Conservation (phyloP, 2,329 filamentous ascomycete genomes). For the Arthrinium puccinioides region DNA sequence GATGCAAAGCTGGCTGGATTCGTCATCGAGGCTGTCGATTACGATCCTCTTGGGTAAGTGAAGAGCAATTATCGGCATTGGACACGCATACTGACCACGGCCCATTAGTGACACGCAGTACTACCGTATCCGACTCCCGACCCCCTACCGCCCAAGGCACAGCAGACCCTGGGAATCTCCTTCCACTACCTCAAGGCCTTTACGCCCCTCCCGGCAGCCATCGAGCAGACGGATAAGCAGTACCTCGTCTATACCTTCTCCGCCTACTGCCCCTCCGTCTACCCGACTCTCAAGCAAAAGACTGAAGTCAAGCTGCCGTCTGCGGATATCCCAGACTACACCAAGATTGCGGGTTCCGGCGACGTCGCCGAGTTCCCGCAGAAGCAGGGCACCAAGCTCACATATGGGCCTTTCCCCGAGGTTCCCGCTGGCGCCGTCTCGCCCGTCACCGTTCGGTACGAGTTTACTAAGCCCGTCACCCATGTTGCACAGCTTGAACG, state of each 20-base stretch:
- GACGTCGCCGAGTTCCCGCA: constrained; percentile 58
- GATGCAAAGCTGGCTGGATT: constrained; percentile 61
- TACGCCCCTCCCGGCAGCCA: constrained; percentile 69
- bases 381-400: constrained; percentile 78
- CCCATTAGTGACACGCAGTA: constrained; percentile 61
- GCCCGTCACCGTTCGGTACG: constrained; percentile 76
- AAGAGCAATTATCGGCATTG: neutral
- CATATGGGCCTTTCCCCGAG: constrained; percentile 83
- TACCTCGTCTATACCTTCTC: constrained; percentile 83
- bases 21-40: constrained; percentile 59
- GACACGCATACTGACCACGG: constrained; percentile 12
- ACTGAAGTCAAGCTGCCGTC: constrained; percentile 89
- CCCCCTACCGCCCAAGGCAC: constrained; percentile 66
- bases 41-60: constrained; percentile 49
- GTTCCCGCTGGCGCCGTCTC: constrained; percentile 69
- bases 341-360: constrained; percentile 59
- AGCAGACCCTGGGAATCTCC: constrained; percentile 81
- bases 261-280: constrained; percentile 76
- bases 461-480: constrained; percentile 87
- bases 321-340: constrained; percentile 76
- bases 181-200: constrained; percentile 78
- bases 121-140: constrained; percentile 76
- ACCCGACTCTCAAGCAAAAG: constrained; percentile 87
- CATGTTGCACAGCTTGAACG: constrained; percentile 76
- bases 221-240: constrained; percentile 80